These are phyloP conservation scores for Nemania sp. DNA, from an alignment of 2,329 filamentous ascomycete genomes.

Conservation along the genomic window DNA sequence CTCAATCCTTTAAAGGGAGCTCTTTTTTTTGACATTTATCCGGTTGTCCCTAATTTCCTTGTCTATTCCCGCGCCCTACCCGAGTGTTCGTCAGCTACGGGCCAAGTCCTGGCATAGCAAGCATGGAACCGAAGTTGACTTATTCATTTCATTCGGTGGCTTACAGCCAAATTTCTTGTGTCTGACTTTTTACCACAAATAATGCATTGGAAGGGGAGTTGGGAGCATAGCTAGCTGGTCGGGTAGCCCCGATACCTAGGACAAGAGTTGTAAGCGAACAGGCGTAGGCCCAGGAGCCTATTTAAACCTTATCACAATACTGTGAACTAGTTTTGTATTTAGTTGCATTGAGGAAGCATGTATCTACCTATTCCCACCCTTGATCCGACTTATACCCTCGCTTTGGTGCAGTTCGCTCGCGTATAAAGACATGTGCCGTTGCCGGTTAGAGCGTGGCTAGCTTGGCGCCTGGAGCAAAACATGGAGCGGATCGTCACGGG, in stretches of 20 bases:
- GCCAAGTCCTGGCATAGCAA: constrained; percentile 24
- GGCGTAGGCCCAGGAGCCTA: constrained; percentile 17
- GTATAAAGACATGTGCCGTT: constrained; percentile 3
- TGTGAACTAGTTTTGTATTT: constrained; percentile 28
- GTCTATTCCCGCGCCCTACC: constrained; percentile 16
- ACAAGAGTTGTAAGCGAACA: constrained; percentile 12
- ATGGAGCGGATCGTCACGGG: constrained; percentile 8
- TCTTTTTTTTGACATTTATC: constrained; percentile 31
- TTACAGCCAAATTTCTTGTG: constrained; percentile 34
- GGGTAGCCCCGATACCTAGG: constrained; percentile 21
- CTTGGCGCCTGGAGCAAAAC: constrained; percentile 15
- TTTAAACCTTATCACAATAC: constrained; percentile 16
- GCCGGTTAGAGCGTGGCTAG: constrained; percentile 19
- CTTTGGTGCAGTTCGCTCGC: constrained; percentile 1
- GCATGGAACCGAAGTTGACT: constrained; percentile 33
- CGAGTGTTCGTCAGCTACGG: constrained; percentile 12
- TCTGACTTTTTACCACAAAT: constrained; percentile 35
- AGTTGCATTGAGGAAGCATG: constrained; percentile 20
- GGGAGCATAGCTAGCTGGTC: constrained; percentile 24
- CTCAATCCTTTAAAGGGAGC: constrained; percentile 22
- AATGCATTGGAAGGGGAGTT: constrained; percentile 39
- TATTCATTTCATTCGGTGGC: constrained; percentile 37
- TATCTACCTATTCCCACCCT: constrained; percentile 6
- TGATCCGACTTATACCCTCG: constrained; percentile 17
- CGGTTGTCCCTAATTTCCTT: constrained; percentile 30